Base-by-base conservation (phyloP, 352 stramenopile genomes). In the Phytophthora constricta region DNA sequence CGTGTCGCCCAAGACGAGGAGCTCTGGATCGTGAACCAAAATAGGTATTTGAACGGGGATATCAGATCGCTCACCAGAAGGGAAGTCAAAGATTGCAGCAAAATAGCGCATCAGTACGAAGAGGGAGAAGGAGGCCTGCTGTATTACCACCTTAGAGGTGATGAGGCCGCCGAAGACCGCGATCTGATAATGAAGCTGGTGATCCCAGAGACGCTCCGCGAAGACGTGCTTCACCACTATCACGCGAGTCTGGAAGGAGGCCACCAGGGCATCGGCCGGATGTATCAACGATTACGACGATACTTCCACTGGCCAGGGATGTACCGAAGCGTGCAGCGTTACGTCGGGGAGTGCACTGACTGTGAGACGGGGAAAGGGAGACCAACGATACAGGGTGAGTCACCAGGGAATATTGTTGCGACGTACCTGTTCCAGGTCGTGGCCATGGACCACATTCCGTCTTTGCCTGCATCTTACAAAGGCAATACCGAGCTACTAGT, bases 361-460 rank as follows among this genome's bases (percentile, higher is more conserved):
- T 65, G 58, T 48, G 46, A 70, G 47, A 70, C 62, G 4, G 62
- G 53, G 1, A 70, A 70, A 25, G 62, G 62, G 3, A 10, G 20
- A 22, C 62, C 62, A 3, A 45, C 23, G 27, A 17, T 56, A 4
- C 33, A 34, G 41, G 53, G 62, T 13, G 16, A 33, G 13, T 64
- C 62, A 31, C 62, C 62, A 5, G 62, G 62, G 28, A 70, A 62
- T 25, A 47, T 67, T 10, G 26, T 42, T 5, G 50, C 59, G 1
- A 60, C 20, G 23, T 59, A 59, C 25, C 48, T 37, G 3, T 54
- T 62, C 10, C 52, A 62, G 11, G 26, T 58, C 8, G 41, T 68
- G 16, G 61, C 22, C 16, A 68, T 58, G 61, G 52, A 68, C 33
- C 57, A 72, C n/a, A 58, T 68, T 4, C 33, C 64, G 1, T 62